Evolutionary conservation across 768 basidiomycete genomes (phyloP), one percentile per base, ranked within the genome.

Genomic region (Trametes elegans): DNA sequence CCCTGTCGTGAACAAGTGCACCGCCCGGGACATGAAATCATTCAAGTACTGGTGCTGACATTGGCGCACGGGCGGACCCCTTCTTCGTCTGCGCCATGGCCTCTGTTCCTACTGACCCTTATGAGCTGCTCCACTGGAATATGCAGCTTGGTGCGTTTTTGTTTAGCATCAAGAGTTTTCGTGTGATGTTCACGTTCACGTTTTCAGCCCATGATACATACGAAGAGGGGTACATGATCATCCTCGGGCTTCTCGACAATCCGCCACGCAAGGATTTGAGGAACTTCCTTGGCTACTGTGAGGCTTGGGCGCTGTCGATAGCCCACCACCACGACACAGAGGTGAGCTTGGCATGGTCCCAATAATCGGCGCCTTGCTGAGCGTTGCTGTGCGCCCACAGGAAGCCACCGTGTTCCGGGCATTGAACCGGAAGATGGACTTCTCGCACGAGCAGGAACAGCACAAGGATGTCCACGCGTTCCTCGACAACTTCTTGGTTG

Each of bases 201-300:
- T 5, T 27, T 23, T 29, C 6, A 73, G 74, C 71, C 2, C 75
- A 76, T 51, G 53, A 67, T 8, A 62, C 68, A n/a, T 73, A 68
- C 60, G 73, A 74, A 57, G 47, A 65, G 3, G 74, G 68, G 8
- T 76, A 70, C 57, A 66, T 72, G 32, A 70, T 38, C 38, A 74
- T 76, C 44, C 26, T 73, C 21, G 58, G 64, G 3, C 65, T 64
- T 49, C 71, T 76, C 18, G 71, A 69, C 21, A 56, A 70, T 16
- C 72, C 71, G 1, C 74, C 74, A 0, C 53, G 51, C 11, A 60
- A 71, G 45, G 74, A 74, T 53, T 64, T 75, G 19, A 44, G 57
- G 28, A 76, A 76, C 60, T 76, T 76, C 51, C 60, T 77, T 8
- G 73, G 73, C 0, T 74, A 76, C 43, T 71, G 71, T 51, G 64